A percentile compares a stretch with the other conserved stretches of the same genome.
Evolutionary conservation across 306 rosid genomes (phyloP).

Genomic region (Begonia masoniana): DNA sequence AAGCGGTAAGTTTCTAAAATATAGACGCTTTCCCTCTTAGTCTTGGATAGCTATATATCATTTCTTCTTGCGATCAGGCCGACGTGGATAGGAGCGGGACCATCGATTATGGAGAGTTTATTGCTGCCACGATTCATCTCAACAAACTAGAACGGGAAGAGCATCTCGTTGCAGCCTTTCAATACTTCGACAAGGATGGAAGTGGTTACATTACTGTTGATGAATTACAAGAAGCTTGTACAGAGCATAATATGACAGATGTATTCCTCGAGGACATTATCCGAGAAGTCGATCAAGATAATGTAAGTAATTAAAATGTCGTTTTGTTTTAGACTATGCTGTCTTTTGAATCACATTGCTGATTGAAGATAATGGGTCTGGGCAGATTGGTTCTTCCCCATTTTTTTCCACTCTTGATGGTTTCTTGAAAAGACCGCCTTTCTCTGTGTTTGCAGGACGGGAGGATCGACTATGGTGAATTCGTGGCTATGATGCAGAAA

Average conservation of each 20-base stretch:
- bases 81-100: conserved; percentile 96
- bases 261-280: conserved; percentile 80
- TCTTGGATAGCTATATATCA: too few species aligned
- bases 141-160: conserved; percentile 97
- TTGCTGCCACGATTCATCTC: conserved; percentile 95
- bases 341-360: not conserved
- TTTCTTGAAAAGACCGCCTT: not conserved
- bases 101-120: conserved; percentile 89
- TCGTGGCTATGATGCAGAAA: conserved; percentile 95
- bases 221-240: conserved; percentile 93
- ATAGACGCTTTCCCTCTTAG: not conserved
- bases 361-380: not conserved
- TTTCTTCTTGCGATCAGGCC: conserved; percentile 37
- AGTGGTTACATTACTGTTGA: conserved; percentile 95
- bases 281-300: conserved; percentile 92
- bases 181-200: conserved; percentile 82
- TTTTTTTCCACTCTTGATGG: not conserved
- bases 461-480: conserved; percentile 86
- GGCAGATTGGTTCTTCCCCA: too few species aligned
- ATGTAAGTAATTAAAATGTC: conserved; percentile 25
- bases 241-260: conserved; percentile 78
- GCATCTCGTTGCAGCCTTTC: conserved; percentile 87
- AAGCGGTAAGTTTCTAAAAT: conserved; percentile 41
- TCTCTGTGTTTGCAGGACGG: conserved; percentile 45
- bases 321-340: not conserved